Evolutionary conservation across 179 eudicot genomes (phyloP).

Genomic region (Carnegiea gigantea): DNA sequence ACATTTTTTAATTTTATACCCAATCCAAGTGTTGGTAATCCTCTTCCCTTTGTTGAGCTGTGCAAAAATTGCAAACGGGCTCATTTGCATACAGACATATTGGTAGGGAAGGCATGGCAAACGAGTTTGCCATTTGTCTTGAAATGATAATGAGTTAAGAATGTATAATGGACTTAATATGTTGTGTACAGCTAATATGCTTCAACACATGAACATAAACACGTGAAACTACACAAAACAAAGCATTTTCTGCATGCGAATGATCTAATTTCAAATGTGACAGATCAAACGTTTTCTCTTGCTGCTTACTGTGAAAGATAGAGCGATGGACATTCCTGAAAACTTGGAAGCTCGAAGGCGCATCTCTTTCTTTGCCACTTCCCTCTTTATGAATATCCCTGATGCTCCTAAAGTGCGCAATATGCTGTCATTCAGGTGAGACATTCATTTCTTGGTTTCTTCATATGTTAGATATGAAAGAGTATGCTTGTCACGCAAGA

Average conservation of each 20-base stretch:
- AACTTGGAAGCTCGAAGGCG: conserved; percentile 96
- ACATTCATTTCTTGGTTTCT: conserved; percentile 14
- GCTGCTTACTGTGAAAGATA: conserved; percentile 86
- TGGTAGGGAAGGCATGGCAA: not conserved
- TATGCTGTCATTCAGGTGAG: conserved; percentile 97
- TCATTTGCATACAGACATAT: not conserved
- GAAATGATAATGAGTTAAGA: not conserved
- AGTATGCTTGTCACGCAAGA: not conserved
- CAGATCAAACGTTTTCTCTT: conserved; percentile 83
- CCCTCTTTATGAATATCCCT: conserved; percentile 96
- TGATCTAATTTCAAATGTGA: conserved; percentile 12
- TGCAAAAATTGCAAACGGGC: not conserved
- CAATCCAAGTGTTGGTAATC: not conserved
- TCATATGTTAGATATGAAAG: not conserved
- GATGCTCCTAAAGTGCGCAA: conserved; percentile 90
- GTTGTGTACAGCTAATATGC: not conserved
- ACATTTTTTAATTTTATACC: not conserved
- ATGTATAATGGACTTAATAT: not conserved
- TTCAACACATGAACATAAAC: not conserved
- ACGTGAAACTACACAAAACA: conserved; percentile 1
- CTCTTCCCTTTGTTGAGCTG: not conserved
- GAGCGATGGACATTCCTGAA: conserved; percentile 79
- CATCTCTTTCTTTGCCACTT: conserved; percentile 88
- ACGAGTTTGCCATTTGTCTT: not conserved
- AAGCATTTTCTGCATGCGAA: not conserved